Percentiles rank a stretch among this genome's conserved stretches.
phyloP scores from a whole-genome alignment of 1,284 basidiomycete species.

The Leccinum cinnamomeum region DNA sequence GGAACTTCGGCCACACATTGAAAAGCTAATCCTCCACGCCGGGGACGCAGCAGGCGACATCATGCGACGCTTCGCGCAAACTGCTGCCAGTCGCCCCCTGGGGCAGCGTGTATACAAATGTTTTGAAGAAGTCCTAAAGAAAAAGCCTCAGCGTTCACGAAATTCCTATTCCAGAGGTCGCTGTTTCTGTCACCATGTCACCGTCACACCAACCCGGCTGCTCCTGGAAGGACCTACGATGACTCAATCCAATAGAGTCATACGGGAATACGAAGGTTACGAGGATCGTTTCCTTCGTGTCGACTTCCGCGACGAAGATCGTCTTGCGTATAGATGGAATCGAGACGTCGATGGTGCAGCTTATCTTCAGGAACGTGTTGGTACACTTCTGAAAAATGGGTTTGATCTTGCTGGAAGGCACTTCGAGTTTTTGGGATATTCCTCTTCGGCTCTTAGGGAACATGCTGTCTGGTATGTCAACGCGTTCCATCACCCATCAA shows the following conservation, averaged over 20 bases:
- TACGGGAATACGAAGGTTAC: slow-evolving; percentile 58
- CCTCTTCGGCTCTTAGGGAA: slow-evolving; percentile 64
- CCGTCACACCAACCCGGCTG: slow-evolving; percentile 70
- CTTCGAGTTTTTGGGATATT: slow-evolving; percentile 77
- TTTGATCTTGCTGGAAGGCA: slow-evolving; percentile 65
- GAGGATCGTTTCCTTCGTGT: slow-evolving; percentile 72
- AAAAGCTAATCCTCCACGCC: slow-evolving; percentile 39
- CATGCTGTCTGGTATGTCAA: slow-evolving; percentile 79
- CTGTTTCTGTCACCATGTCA: slow-evolving; percentile 60
- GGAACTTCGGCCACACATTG: slow-evolving; percentile 44
- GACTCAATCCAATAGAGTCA: slow-evolving; percentile 64
- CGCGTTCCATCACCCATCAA: slow-evolving; percentile 51
- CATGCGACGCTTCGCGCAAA: slow-evolving; percentile 52
- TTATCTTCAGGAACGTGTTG: slow-evolving; percentile 62
- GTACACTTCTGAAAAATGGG: slow-evolving; percentile 60
- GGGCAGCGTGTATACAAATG: slow-evolving; percentile 48
- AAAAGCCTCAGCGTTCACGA: slow-evolving; percentile 28
- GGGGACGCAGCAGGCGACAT: slow-evolving; percentile 41
- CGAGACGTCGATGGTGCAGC: slow-evolving; percentile 58
- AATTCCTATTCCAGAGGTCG: slow-evolving; percentile 31
- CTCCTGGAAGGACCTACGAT: slow-evolving; percentile 71
- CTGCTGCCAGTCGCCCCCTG: slow-evolving; percentile 41
- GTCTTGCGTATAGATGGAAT: slow-evolving; percentile 65
- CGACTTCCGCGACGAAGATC: slow-evolving; percentile 77
- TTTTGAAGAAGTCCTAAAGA: slow-evolving; percentile 42